Evolutionary conservation across 106 monocot species (phyloP).

Genomic region (Hemerocallis citrina): DNA sequence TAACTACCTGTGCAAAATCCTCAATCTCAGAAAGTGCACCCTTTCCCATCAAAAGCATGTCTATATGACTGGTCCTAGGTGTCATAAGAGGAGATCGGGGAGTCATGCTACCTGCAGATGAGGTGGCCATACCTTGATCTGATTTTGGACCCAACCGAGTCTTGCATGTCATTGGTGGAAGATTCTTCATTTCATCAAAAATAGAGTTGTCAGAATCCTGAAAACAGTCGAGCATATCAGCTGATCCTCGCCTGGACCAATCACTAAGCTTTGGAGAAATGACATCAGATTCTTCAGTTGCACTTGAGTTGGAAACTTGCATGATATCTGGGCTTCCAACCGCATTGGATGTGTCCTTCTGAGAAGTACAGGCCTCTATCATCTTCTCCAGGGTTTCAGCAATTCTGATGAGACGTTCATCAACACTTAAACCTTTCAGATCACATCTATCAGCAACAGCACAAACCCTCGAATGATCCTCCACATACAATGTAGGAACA

Average conservation of each 20-base stretch:
- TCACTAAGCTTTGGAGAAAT: constrained; percentile 86
- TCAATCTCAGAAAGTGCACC: constrained; percentile 67
- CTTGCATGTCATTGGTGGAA: constrained; percentile 87
- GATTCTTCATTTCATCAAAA: constrained; percentile 60
- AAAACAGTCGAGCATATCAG: constrained; percentile 87
- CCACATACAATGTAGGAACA: constrained; percentile 83
- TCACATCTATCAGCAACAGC: constrained; percentile 91
- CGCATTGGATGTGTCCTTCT: constrained; percentile 49
- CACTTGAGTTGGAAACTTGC: constrained; percentile 55
- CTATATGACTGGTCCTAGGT: constrained; percentile 70
- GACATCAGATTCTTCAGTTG: constrained; percentile 70
- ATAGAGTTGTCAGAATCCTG: constrained; percentile 66
- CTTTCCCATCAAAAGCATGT: constrained; percentile 77
- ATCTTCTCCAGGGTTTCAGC: constrained; percentile 85
- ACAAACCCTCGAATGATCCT: constrained; percentile 84
- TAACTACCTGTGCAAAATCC: constrained; percentile 79
- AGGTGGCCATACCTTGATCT: constrained; percentile 91
- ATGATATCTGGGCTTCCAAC: constrained; percentile 62
- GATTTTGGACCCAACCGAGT: constrained; percentile 96
- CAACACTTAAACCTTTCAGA: constrained; percentile 83
- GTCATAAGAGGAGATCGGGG: constrained; percentile 90
- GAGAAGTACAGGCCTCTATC: constrained; percentile 47
- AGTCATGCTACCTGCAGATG: constrained; percentile 95
- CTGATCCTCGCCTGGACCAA: constrained; percentile 72
- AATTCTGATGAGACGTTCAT: constrained; percentile 79